Conservation (phyloP, 2,329 filamentous ascomycete genomes). For the Aspergillus piperis region DNA sequence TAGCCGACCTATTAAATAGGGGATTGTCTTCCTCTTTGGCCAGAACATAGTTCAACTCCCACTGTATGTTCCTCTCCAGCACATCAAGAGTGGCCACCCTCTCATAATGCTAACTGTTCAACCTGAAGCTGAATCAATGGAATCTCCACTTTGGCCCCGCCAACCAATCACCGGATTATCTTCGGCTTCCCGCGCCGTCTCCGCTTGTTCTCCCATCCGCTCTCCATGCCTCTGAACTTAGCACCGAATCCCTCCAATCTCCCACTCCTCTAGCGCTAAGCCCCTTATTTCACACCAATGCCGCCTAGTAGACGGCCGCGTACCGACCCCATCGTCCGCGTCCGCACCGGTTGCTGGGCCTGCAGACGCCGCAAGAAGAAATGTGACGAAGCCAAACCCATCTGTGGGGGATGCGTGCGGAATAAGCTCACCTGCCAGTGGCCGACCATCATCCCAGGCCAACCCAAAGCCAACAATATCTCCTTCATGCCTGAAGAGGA, state of each 20-base stretch:
- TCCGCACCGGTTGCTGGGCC: slow-evolving; percentile 35
- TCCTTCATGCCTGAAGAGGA: background rate
- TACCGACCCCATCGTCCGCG: slow-evolving; percentile 32
- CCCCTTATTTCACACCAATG: slow-evolving; percentile 16
- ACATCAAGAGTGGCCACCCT: no score
- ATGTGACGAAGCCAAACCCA: slow-evolving; percentile 37
- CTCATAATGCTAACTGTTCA: no score
- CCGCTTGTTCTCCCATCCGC: background rate
- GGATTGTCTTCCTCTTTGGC: no score
- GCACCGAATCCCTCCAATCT: background rate
- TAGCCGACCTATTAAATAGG: no score
- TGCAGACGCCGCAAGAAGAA: slow-evolving; percentile 38
- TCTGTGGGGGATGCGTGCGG: slow-evolving; percentile 34
- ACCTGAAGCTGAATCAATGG: background rate
- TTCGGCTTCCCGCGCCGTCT: background rate
- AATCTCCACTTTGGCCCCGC: background rate
- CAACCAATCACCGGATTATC: background rate
- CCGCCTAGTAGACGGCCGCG: slow-evolving; percentile 27
- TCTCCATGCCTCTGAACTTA: background rate
- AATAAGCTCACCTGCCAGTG: slow-evolving; percentile 33
- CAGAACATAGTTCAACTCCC: no score
- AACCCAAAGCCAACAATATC: slow-evolving; percentile 11
- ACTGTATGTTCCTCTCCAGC: no score
- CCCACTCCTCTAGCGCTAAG: background rate
- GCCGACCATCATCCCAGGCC: slow-evolving; percentile 24